Evolutionary conservation across 2,329 filamentous ascomycete genomes (phyloP), one percentile per base, ranked within the genome.

Genomic region (Onygenales sp.): DNA sequence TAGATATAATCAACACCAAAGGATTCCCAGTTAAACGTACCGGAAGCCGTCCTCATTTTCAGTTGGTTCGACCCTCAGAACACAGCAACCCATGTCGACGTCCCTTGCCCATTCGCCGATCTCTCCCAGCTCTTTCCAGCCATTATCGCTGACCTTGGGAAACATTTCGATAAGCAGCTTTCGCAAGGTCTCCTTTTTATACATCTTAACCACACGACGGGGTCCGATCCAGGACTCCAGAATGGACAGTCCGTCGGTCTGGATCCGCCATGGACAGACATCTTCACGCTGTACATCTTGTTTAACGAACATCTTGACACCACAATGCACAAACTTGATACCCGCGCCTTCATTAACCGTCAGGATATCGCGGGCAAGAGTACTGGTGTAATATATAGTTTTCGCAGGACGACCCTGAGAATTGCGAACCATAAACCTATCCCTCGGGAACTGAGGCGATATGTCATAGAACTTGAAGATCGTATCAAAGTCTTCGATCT

Each of bases 221-320:
- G 86, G 81, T 17, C 88, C 88, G 1, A 97, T 85, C 79, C 94
- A 97, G 31, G 88, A 87, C 65, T 95, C 87, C 37, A 96, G 77
- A 59, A 98, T 90, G 8, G 87, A 84, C 74, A 98, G 83, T 27
- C 93, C 93, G 70, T 98, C 93, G 10, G 86, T 87, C 76, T 98
- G 93, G 62, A 98, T 93, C 46, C 93, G 84, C 93, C 93, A 98
- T 54, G 86, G 82, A 74, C 91, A 95, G 36, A 93, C 86, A 52
- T 91, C 86, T 37, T 86, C 84, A 4, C 85, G 87, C 55, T 95
- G 91, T 0, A 88, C 86, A 65, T 96, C 90, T 70, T 97, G 92
- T 76, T 95, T 95, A 77, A 97, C 93, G 68, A 95, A 98, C 89
- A 97, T 97, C 74, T 95, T 95, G 36, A 98, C 91, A 58, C 93